Base-by-base conservation (phyloP, 2,329 filamentous ascomycete species). In the Ophiosphaerella herpotricha region DNA sequence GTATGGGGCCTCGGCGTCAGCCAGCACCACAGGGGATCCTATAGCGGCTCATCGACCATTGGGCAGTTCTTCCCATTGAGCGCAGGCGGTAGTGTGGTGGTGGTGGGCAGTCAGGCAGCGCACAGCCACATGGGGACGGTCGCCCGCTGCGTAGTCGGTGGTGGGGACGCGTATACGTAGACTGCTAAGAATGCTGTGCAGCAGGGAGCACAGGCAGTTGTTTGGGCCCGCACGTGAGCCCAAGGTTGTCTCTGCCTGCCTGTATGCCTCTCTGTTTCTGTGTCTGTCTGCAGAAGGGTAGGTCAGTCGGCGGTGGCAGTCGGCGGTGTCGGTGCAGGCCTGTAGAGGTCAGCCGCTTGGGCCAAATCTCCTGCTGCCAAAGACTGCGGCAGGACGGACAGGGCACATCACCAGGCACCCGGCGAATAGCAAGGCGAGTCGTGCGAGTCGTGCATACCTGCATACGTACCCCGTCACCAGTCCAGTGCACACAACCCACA, bases 1-100 rank as follows among this genome's bases (percentile, higher is more conserved):
- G 58, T 39, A 59, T 59, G 21, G 46, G 29, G 43, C 55, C 49
- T 61, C 58, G 58, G 60, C 55, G 60, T 72, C 69, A 73, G 57
- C 69, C 70, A 57, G 61, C 68, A 59, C 68, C 67, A 39, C 62
- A 55, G 45, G 63, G 55, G 52, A 58, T 49, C 60, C 54, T 67
- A 57, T 60, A 58, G 56, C 56, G 68, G 64, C 51, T 68, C 68
- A 71, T 71, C 57, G 63, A 68, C 68, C 55, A 47, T 52, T 42
- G 48, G 48, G 55, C 46, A 52, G 54, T 49, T 49, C 41, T 57
- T 61, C 64, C 57, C 69, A 72, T 73, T 66, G 66, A 66, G 63
- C 52, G 63, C 54, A 42, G 58, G 40, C 39, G 44, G 49, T 46
- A 52, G 49, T 50, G 50, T 47, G 57, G 49, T 50, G 44, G 49